Conservation (phyloP, 2,329 filamentous ascomycete genomes). For the Monosporascus ibericus region DNA sequence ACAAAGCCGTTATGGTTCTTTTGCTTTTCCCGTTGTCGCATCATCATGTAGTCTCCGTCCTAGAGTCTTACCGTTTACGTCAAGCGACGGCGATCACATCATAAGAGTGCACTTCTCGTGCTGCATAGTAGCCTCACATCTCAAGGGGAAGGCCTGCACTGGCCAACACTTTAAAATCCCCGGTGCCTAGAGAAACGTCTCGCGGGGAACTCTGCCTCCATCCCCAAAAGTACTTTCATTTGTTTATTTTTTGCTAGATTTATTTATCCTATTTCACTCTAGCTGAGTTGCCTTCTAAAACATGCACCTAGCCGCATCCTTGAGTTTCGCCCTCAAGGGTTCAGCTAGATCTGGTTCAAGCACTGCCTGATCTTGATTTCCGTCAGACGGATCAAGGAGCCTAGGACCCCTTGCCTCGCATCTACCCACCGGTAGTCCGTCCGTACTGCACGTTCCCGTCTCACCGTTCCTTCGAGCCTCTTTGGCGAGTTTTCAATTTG, state of each 20-base stretch:
- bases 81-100: neutral
- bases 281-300: constrained; percentile 11
- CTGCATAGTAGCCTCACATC: neutral
- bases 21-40: neutral
- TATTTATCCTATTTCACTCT: neutral
- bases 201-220: neutral
- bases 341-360: constrained; percentile 18
- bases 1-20: neutral
- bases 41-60: neutral
- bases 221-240: neutral
- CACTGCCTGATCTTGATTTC: constrained; percentile 16
- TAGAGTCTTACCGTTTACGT: neutral
- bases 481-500: neutral
- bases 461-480: neutral
- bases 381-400: neutral
- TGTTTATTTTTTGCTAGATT: no score
- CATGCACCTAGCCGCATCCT: constrained; percentile 20
- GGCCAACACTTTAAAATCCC: neutral
- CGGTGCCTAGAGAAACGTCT: neutral
- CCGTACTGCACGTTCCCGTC: neutral
- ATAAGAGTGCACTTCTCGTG: neutral
- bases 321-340: constrained; percentile 10
- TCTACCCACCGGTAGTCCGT: neutral
- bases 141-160: neutral
- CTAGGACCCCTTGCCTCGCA: neutral